Base-by-base conservation (phyloP, 1,139 yeast genomes). In the Suzukiozyma palmioleophila region DNA sequence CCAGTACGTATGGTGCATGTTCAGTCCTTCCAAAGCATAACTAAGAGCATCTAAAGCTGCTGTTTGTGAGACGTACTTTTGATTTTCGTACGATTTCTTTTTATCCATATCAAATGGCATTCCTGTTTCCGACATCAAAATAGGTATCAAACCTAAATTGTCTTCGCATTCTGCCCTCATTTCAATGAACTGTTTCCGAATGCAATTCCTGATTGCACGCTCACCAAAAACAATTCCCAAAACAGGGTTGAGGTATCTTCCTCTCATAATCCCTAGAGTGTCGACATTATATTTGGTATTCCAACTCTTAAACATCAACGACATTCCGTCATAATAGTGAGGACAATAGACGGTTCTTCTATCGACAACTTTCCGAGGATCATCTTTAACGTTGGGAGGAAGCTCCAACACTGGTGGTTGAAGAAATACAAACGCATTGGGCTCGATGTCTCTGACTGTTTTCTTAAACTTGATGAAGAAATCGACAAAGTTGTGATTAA, bases 41-140 rank as follows among this genome's bases (percentile, higher is more conserved):
- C 82, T 73, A 36, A 89, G 60, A 0, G 96, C 96, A 64, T 90
- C 97, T 59, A 87, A 64, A 0, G 97, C 96, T 6, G 77, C 69
- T 2, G 85, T 82, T 54, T 90, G 97, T 1, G 87, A 73, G 10
- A 70, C 60, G 54, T 79, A 89, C 45, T 79, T 75, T 1, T 90
- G 88, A 40, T 69, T 72, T 1, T 57, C 55, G 53, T 77, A 89
- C 0, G 96, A 86, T 35, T 64, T 66, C 51, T 83, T 84, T 43
- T 76, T 73, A 56, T 90, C 92, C 95, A 90, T 85, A 59, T 92
- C 96, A 59, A 82, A 88, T 2, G 98, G 97, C 82, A 90, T 86
- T 2, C 98, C 98, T n/a, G 92, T 89, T 60, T 90, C 98, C 1
- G 95, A 81, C 71, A 92, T 79, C 32, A 90, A 64, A 7, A 84